Evolutionary conservation across 805 yeast genomes (phyloP).

Genomic region (Saccharomyces mikatae): DNA sequence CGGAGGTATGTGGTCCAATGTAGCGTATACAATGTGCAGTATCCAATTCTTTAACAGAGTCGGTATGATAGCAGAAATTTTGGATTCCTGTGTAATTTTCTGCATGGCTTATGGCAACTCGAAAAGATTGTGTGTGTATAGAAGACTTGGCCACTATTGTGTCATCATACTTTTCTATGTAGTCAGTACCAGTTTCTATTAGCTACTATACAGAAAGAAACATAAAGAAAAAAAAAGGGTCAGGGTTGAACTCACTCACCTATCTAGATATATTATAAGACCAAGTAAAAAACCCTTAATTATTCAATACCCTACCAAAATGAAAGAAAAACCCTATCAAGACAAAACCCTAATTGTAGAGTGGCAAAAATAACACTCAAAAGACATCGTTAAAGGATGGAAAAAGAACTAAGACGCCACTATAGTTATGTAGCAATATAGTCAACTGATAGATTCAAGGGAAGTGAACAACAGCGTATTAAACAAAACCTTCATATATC

Average conservation of each 20-base stretch:
- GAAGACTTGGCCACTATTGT: neutral
- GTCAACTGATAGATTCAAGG: neutral
- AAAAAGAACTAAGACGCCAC: neutral
- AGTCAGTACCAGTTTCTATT: neutral
- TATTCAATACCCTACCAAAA: neutral
- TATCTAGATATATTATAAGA: neutral
- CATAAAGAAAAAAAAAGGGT: neutral
- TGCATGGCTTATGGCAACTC: neutral
- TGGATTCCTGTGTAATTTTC: neutral
- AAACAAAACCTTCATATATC: neutral
- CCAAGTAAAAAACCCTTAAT: no score
- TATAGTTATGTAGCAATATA: neutral
- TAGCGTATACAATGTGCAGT: constrained; percentile 20
- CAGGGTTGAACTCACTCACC: neutral
- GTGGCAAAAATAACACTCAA: neutral
- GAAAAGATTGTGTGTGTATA: neutral
- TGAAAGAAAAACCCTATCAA: neutral
- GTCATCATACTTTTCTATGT: neutral
- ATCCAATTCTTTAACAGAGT: constrained; percentile 15
- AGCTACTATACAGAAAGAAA: neutral
- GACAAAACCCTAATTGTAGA: neutral
- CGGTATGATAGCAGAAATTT: neutral
- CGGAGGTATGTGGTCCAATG: constrained; percentile 36
- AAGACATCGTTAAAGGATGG: neutral
- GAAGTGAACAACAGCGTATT: neutral